Evolutionary conservation across 2,329 filamentous ascomycete species (phyloP).

Genomic region (Sporothrix mexicana): DNA sequence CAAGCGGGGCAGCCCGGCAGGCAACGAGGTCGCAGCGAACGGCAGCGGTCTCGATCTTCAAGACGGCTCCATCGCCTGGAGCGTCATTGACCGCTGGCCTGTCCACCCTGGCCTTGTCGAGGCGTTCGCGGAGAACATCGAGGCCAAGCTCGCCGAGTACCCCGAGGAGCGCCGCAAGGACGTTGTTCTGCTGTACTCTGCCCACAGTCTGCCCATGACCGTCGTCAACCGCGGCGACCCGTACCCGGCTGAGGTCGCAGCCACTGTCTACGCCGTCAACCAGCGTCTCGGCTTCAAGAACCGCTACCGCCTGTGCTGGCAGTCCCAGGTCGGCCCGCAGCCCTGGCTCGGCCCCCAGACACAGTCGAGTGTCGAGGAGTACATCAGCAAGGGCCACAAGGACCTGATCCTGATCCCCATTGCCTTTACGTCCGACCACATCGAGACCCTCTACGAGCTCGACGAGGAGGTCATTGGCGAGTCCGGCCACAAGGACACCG

Average conservation of each 20-base stretch:
- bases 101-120: conserved; percentile 88
- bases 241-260: conserved; percentile 93
- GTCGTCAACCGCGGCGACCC: conserved; percentile 96
- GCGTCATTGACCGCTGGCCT: conserved; percentile 97
- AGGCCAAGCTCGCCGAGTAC: conserved; percentile 82
- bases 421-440: conserved; percentile 98
- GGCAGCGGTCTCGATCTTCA: conserved; percentile 51
- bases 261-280: conserved; percentile 97
- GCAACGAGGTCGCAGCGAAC: conserved; percentile 39
- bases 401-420: conserved; percentile 92
- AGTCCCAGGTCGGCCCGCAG: conserved; percentile 94
- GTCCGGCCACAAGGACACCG: conserved; percentile 73
- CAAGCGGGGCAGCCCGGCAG: conserved; percentile 50
- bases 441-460: conserved; percentile 93
- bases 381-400: conserved; percentile 88
- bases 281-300: conserved; percentile 84
- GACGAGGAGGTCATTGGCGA: conserved; percentile 95
- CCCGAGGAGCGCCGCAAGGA: conserved; percentile 78
- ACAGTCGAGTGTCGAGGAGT: conserved; percentile 81
- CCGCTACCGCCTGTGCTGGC: conserved; percentile 94
- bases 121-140: conserved; percentile 90
- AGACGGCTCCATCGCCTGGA: conserved; percentile 85
- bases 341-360: conserved; percentile 97
- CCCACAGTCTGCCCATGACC: conserved; percentile 94
- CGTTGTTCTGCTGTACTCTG: conserved; percentile 89